Conservation (phyloP, 2,329 filamentous ascomycete species). For the Chalaropsis ovoidea region DNA sequence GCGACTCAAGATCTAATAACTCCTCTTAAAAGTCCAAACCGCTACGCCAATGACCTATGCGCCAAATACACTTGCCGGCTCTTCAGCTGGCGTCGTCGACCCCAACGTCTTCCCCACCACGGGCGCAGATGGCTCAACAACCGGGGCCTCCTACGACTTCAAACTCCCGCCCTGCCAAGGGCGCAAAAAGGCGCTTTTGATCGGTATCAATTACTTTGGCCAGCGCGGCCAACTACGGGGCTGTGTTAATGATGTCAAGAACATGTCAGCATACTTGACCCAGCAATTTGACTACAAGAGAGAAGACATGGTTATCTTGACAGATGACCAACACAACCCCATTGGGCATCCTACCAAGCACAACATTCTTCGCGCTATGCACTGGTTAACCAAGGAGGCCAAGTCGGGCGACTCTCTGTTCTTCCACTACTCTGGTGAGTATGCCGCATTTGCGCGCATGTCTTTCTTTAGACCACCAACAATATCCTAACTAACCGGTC, state of each 20-base stretch:
- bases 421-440: constrained; percentile 87
- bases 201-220: constrained; percentile 94
- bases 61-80: not conserved
- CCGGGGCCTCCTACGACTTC: constrained; percentile 31
- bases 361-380: constrained; percentile 92
- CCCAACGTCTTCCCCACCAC: constrained; percentile 36
- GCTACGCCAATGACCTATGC: constrained; percentile 8
- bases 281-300: constrained; percentile 84
- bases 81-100: constrained; percentile 48
- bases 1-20: constrained; percentile 28
- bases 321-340: constrained; percentile 91
- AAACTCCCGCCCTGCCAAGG: constrained; percentile 56
- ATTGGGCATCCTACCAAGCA: constrained; percentile 96
- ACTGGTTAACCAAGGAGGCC: constrained; percentile 93
- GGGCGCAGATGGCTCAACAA: constrained; percentile 44
- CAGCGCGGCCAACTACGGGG: constrained; percentile 83
- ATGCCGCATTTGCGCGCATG: not conserved
- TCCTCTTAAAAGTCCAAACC: constrained; percentile 31
- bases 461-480: not conserved
- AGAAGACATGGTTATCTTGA: constrained; percentile 94
- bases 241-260: constrained; percentile 95
- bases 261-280: constrained; percentile 86
- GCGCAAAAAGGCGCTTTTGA: constrained; percentile 75
- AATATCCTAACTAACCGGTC: not conserved
- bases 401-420: constrained; percentile 88